A percentile compares a stretch with the other conserved stretches of the same genome.
Conservation (phyloP, 2,329 filamentous ascomycete genomes). For the Aspergillus thermomutatus region DNA sequence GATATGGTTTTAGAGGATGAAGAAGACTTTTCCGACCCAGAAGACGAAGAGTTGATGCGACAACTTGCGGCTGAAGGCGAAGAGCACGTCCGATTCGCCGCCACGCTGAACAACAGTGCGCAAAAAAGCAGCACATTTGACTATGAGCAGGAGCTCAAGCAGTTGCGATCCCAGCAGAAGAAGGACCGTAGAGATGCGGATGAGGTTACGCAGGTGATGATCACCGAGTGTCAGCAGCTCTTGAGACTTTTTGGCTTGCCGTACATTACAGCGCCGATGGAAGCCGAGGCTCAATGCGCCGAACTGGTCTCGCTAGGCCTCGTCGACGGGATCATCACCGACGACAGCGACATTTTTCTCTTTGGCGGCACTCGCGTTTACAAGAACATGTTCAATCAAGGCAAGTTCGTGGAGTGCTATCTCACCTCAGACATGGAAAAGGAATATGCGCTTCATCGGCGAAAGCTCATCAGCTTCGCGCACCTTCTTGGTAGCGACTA, state of each 20-base stretch:
- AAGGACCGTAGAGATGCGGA: slow-evolving; percentile 95
- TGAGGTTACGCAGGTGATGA: slow-evolving; percentile 94
- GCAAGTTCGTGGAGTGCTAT: slow-evolving; percentile 97
- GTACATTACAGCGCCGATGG: slow-evolving; percentile 97
- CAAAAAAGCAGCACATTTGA: slow-evolving; percentile 67
- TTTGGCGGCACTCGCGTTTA: slow-evolving; percentile 96
- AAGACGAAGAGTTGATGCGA: slow-evolving; percentile 83
- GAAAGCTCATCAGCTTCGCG: slow-evolving; percentile 83
- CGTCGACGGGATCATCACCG: slow-evolving; percentile 96
- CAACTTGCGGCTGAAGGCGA: slow-evolving; percentile 88
- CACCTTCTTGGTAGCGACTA: slow-evolving; percentile 93
- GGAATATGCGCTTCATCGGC: slow-evolving; percentile 82
- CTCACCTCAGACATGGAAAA: slow-evolving; percentile 77
- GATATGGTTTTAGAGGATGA: slow-evolving; percentile 43
- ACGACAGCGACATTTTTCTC: slow-evolving; percentile 93
- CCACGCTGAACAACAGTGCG: slow-evolving; percentile 74
- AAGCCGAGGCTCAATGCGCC: slow-evolving; percentile 96
- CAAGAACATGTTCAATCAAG: slow-evolving; percentile 99
- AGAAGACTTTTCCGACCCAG: slow-evolving; percentile 75
- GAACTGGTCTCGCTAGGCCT: slow-evolving; percentile 81
- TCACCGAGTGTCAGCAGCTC: slow-evolving; percentile 88
- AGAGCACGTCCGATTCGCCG: slow-evolving; percentile 90
- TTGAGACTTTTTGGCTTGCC: slow-evolving; percentile 88
- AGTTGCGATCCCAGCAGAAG: slow-evolving; percentile 88
- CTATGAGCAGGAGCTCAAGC: slow-evolving; percentile 83